Base-by-base conservation (phyloP, 2,329 filamentous ascomycete genomes). In the Cordyceps militaris region DNA sequence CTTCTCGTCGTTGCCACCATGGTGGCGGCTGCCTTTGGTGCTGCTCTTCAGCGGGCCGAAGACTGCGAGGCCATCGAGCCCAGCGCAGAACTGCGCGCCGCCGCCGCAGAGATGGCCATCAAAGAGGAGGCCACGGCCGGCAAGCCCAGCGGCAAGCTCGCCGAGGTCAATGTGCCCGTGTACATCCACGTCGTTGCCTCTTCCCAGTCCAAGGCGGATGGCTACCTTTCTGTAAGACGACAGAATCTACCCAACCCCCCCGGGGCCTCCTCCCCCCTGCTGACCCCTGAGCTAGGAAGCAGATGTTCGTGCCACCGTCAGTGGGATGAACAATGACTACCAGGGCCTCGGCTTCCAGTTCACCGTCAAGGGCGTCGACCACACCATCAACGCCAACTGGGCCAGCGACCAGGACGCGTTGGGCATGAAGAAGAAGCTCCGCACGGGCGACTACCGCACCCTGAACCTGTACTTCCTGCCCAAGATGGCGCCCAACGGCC, bases 341-440 rank as follows among this genome's bases (percentile, higher is more conserved):
- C 2, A 6, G 1, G 56, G 49, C 32, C n/a, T 24, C 24, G 56
- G 56, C 32, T 58, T 58, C 32, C 42, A 54, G 42, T 82, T 81
- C 67, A 71, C 69, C 26, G 71, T 78, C 42, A 68, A 72, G 21
- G 70, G 69, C 55, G 76, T 68, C 21, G 73, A 73, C 57, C 74
- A 70, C 61, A 78, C 78, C 36, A 67, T 79, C 63, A 80, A 81
- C 70, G 40, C 66, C 21, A 67, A 67, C 63, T 82, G 77, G 76
- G 75, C 76, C 30, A 62, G 59, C 14, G 76, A 75, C 24, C 66
- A 68, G 2, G 60, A 63, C n/a, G 73, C 77, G 59, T 54, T 69
- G 53, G 67, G 62, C 2, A 79, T 79, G 76, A 79, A 78, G 71
- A 64, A 59, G 40, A 64, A 70, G 26, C 75, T 79, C 10, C 75